Base-by-base conservation (phyloP, 345 rosid species). In the Populus ilicifolia region DNA sequence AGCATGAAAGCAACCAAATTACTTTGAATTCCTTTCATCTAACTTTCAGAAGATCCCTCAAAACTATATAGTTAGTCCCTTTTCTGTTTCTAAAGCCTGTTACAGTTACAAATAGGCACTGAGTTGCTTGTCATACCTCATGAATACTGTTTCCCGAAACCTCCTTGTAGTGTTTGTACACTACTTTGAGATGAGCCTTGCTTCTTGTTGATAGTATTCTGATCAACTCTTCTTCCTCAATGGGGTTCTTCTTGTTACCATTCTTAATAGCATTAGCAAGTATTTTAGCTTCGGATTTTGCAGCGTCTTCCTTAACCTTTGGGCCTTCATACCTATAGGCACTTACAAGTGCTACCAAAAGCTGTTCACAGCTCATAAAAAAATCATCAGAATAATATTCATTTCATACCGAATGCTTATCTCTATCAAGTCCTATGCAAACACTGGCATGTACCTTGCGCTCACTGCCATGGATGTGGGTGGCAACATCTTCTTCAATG, bases 281-380 rank as follows among this genome's bases (percentile, higher is more conserved):
- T 65, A 70, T 25, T 83, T 90, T 85, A 13, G 97, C 95, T 29
- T 93, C 98, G 0, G 88, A 84, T 88, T 92, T 93, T 13, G 86
- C 93, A 0, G 70, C 46, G 41, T 91, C 92, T 1, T 87, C 91
- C 56, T 90, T 90, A 16, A 90, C 83, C 62, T 76, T 86, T 3
- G 81, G 46, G 23, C 99, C 99, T 86, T 93, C 97, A 67, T 92
- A 96, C 83, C 99, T 88, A 43, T 92, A 96, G 50, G 99, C 97
- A 81, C 98, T 89, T 77, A 92, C 97, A 27, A 93, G 93, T 30
- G 89, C 97, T 73, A 92, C 93, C 85, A 96, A 85, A 20, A 96
- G 86, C 99, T 92, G 91, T 56, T 75, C 76, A 70, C 20, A 16
- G 1, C 29, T 67, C 73, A 73, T 29, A 16, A 21, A 66, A 21